These are phyloP conservation scores for Cladosporium sp. DNA, from an alignment of 2,329 filamentous ascomycete species.

Conservation along the genomic window DNA sequence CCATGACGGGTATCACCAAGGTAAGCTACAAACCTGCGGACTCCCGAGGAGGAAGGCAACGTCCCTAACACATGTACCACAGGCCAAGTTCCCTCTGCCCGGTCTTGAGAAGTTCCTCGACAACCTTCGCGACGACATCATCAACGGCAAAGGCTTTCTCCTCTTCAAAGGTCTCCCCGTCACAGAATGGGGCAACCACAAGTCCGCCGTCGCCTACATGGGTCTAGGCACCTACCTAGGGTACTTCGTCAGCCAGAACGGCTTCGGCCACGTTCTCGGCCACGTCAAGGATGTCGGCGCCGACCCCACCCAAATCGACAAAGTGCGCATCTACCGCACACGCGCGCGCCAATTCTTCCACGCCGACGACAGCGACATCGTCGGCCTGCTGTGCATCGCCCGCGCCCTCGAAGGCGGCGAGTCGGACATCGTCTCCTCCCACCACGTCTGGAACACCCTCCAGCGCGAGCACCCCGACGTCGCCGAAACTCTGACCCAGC, in stretches of 20 bases:
- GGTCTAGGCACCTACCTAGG: conserved; percentile 75
- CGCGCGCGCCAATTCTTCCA: conserved; percentile 85
- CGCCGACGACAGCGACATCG: conserved; percentile 76
- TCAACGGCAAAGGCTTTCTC: conserved; percentile 85
- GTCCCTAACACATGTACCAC: neutral
- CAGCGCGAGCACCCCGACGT: conserved; percentile 74
- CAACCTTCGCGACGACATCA: conserved; percentile 59
- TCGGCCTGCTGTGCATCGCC: conserved; percentile 77
- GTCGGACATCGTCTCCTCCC: conserved; percentile 73
- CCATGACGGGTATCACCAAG: conserved; percentile 67
- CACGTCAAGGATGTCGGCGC: conserved; percentile 88
- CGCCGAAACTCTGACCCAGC: conserved; percentile 67
- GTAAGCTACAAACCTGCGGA: conserved; percentile 27
- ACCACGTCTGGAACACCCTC: conserved; percentile 77
- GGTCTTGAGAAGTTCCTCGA: conserved; percentile 51
- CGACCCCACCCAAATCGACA: conserved; percentile 75
- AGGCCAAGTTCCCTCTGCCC: conserved; percentile 59
- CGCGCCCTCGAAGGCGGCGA: conserved; percentile 77
- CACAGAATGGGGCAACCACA: conserved; percentile 68
- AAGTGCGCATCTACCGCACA: conserved; percentile 85
- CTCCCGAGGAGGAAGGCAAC: neutral
- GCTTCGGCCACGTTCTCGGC: conserved; percentile 76
- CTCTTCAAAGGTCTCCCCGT: conserved; percentile 85
- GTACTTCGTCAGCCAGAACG: conserved; percentile 85
- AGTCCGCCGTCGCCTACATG: conserved; percentile 87